phyloP scores from a whole-genome alignment of 495 filamentous ascomycete genomes.

The Penicillium arizonense region DNA sequence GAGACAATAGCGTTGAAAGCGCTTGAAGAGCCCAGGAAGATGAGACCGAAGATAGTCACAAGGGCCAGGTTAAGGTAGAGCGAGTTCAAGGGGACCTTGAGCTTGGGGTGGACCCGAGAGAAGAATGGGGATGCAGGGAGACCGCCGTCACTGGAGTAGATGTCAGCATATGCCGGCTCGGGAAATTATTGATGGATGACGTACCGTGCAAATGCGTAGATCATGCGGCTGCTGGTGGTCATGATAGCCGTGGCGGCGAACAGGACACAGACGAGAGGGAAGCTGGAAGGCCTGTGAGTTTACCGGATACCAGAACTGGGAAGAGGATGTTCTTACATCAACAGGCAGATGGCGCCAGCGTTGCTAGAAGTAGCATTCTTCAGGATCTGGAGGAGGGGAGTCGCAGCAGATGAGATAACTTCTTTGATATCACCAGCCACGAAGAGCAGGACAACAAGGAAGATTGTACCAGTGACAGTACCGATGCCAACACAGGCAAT shows the following conservation, averaged over 20 bases:
- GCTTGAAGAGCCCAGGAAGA: slow-evolving; percentile 72
- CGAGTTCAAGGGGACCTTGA: slow-evolving; percentile 69
- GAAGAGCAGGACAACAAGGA: slow-evolving; percentile 64
- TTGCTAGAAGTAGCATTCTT: slow-evolving; percentile 65
- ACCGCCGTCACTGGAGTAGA: slow-evolving; percentile 56
- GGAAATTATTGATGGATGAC: neutral
- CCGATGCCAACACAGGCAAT: slow-evolving; percentile 69
- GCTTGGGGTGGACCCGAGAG: slow-evolving; percentile 58
- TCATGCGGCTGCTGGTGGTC: slow-evolving; percentile 76
- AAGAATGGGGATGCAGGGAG: slow-evolving; percentile 66
- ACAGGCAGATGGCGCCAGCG: slow-evolving; percentile 64
- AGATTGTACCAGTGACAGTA: slow-evolving; percentile 64
- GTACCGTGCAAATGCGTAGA: slow-evolving; percentile 67
- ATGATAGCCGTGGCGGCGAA: slow-evolving; percentile 71
- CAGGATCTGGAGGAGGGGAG: slow-evolving; percentile 69
- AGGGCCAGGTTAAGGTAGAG: slow-evolving; percentile 62
- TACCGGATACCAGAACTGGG: neutral
- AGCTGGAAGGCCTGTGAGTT: slow-evolving; percentile 33
- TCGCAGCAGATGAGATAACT: slow-evolving; percentile 60
- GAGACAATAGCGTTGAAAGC: slow-evolving; percentile 66
- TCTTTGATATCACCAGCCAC: slow-evolving; percentile 57
- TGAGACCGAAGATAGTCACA: slow-evolving; percentile 67
- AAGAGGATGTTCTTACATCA: slow-evolving; percentile 47
- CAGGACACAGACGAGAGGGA: slow-evolving; percentile 69
- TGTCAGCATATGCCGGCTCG: slow-evolving; percentile 5